Evolutionary conservation across 345 rosid genomes (phyloP).

Genomic region (Populus ilicifolia): DNA sequence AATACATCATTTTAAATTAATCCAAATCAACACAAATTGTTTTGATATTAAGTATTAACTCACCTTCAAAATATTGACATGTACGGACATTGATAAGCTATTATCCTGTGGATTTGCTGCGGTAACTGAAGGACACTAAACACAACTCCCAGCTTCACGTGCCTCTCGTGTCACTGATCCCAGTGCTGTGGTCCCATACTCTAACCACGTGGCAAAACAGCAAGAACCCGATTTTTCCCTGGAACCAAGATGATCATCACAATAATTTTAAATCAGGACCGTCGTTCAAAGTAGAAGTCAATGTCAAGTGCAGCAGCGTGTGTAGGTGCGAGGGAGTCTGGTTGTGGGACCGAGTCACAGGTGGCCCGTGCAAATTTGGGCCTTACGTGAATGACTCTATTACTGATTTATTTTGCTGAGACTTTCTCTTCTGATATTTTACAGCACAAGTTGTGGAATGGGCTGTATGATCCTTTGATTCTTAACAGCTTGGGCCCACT

Average conservation of each 20-base stretch:
- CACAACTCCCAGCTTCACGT: background rate
- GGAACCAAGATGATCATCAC: background rate
- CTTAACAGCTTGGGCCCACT: too few relatives aligned
- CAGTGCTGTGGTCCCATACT: background rate
- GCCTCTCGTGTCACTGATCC: conserved; percentile 2
- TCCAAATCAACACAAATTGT: too few relatives aligned
- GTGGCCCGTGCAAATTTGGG: too few relatives aligned
- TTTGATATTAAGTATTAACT: too few relatives aligned
- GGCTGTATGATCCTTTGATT: too few relatives aligned
- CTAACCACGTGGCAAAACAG: background rate
- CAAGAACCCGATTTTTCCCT: background rate
- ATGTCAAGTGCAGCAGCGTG: background rate
- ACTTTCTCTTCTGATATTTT: too few relatives aligned
- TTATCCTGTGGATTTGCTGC: background rate
- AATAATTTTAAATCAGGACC: background rate
- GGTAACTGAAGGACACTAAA: background rate
- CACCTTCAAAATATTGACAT: too few relatives aligned
- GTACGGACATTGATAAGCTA: background rate
- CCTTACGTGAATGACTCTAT: background rate
- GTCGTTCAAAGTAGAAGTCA: background rate
- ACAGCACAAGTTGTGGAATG: too few relatives aligned
- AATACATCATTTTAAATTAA: too few relatives aligned
- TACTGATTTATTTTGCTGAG: background rate
- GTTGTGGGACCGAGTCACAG: too few relatives aligned
- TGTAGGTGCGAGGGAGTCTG: too few relatives aligned